Evolutionary conservation across 2,329 filamentous ascomycete species (phyloP).

Genomic region (Gliomastix tumulicola): DNA sequence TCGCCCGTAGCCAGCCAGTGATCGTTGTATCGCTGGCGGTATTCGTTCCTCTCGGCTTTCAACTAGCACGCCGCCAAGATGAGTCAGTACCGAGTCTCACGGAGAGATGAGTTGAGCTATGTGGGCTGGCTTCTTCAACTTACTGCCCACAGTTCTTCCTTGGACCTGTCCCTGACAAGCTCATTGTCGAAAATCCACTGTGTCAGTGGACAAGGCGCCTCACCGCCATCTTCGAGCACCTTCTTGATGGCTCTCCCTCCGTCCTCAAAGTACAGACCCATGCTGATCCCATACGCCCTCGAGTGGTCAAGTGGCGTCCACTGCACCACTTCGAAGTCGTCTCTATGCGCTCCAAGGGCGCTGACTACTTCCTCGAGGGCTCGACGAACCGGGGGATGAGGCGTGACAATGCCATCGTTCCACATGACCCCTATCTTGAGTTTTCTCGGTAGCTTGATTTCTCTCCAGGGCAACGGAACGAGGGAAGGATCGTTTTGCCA

Average conservation of each 20-base stretch:
- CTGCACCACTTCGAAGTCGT: neutral
- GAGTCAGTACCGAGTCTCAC: neutral
- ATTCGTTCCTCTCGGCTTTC: neutral
- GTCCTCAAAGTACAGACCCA: neutral
- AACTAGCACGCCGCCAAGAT: neutral
- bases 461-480: neutral
- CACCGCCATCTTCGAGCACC: neutral
- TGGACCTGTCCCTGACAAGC: neutral
- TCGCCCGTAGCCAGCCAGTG: neutral
- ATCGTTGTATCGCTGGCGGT: neutral
- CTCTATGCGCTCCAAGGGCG: neutral
- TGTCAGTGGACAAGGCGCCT: neutral
- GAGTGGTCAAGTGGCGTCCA: neutral
- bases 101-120: neutral
- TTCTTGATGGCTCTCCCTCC: neutral
- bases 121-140: neutral
- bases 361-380: neutral
- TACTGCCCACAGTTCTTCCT: neutral
- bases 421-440: neutral
- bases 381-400: constrained; percentile 1
- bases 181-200: neutral
- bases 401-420: constrained; percentile 1
- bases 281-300: neutral
- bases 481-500: neutral
- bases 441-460: neutral